phyloP scores from a whole-genome alignment of 2,329 filamentous ascomycete genomes.

The Tolypocladium ophioglossoides region DNA sequence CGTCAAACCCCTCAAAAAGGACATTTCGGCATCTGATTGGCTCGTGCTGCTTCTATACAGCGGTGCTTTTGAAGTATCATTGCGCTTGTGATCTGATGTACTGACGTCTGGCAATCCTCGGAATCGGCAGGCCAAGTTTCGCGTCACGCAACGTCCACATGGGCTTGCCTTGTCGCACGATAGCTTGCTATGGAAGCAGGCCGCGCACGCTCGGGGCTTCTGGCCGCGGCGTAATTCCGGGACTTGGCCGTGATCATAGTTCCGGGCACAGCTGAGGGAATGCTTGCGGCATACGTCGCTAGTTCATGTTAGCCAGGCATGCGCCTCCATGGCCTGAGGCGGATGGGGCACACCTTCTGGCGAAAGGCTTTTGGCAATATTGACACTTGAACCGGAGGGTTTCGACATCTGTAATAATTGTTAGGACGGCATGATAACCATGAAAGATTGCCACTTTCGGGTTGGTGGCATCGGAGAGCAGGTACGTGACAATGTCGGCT shows the following conservation, averaged over 20 bases:
- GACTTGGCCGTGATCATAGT: slow-evolving; percentile 4
- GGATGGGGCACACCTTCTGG: background rate
- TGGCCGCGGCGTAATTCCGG: slow-evolving; percentile 15
- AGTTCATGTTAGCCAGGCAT: background rate
- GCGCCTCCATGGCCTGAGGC: background rate
- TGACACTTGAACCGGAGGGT: background rate
- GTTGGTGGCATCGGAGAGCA: background rate
- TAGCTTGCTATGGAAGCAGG: slow-evolving; percentile 17
- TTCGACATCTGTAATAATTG: background rate
- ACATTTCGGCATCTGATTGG: background rate
- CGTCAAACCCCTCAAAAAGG: background rate
- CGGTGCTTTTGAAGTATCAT: background rate
- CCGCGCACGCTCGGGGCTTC: slow-evolving; percentile 16
- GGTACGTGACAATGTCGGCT: background rate
- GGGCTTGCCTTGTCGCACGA: slow-evolving; percentile 15
- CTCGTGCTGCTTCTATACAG: background rate
- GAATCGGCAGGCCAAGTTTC: slow-evolving; percentile 5
- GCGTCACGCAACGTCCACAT: slow-evolving; percentile 13
- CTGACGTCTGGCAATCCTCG: background rate
- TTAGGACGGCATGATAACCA: background rate
- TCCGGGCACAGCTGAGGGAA: slow-evolving; percentile 2
- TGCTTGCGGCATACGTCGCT: slow-evolving; percentile 3
- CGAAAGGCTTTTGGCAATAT: background rate
- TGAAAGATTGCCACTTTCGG: background rate
- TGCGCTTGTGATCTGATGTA: too few species aligned